Base-by-base conservation (phyloP, 768 basidiomycete species). In the Daedaleopsis nitida region DNA sequence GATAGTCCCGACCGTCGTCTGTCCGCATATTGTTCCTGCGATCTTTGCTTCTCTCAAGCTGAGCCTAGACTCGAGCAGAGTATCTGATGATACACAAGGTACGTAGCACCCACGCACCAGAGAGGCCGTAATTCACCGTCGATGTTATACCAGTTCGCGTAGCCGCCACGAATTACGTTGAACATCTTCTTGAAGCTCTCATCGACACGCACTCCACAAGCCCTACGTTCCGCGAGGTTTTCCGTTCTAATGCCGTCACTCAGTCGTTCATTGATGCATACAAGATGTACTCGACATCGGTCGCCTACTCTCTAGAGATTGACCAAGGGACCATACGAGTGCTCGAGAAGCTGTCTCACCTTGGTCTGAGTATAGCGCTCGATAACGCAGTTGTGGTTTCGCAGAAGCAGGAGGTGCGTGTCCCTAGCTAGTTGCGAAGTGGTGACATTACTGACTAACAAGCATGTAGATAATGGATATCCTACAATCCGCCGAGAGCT, bases 371-470 rank as follows among this genome's bases (percentile, higher is more conserved):
- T 17, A 76, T 94, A 24, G 87, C 88, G 1, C 74, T 86, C 59
- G 89, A 88, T 58, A 83, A 83, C 55, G 74, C 81, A 10, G 83
- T 89, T 44, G 80, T 83, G 14, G 81, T 81, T 0, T 44, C 73
- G n/a, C 90, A 92, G 71, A 92, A 91, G 65, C 84, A 83, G 55
- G 88, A 92, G 81, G 92, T 91, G 67, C 14, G 76, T 70, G 19
- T 23, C 37, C 14, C 37, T 39, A 12, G 49, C 16, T 3, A 35
- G 3, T 13, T 44, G 32, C 11, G 35, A 16, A 35, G 4, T 3
- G 7, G 27, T 32, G 4, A 32, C 27, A 32, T 32, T 32, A 10
- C 32, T 43, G 21, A n/a, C 44, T 24, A 23, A 49, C 47, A 8
- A 21, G n/a, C 47, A 5, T 49, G 17, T 38, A 85, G 83, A 89